phyloP scores from a whole-genome alignment of 148 eudicot genomes.

The Pharnaceum exiguum region DNA sequence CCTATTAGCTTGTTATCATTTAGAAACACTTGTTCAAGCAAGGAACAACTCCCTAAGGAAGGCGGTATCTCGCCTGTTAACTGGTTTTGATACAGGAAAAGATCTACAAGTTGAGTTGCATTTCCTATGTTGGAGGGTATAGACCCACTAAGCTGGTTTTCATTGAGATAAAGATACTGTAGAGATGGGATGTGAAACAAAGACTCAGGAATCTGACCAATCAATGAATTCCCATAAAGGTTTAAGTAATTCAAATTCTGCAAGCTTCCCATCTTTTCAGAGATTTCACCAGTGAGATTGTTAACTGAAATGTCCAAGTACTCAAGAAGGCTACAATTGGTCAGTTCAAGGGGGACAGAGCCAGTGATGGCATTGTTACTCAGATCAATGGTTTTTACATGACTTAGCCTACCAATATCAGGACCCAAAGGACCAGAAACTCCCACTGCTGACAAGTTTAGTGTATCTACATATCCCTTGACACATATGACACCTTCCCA shows the following conservation, averaged over 20 bases:
- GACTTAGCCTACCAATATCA: slow-evolving; percentile 40
- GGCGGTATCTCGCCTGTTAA: slow-evolving; percentile 55
- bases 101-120: slow-evolving; percentile 23
- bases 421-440: slow-evolving; percentile 62
- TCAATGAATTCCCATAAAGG: slow-evolving; percentile 41
- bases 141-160: slow-evolving; percentile 53
- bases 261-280: slow-evolving; percentile 16
- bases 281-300: slow-evolving; percentile 42
- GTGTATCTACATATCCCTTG: slow-evolving; percentile 24
- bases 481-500: slow-evolving; percentile 67
- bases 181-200: slow-evolving; percentile 36
- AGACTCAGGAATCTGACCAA: slow-evolving; percentile 48
- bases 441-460: slow-evolving; percentile 37
- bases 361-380: slow-evolving; percentile 37
- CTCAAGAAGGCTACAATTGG: slow-evolving; percentile 46
- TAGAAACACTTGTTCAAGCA: slow-evolving; percentile 33
- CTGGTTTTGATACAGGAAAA: slow-evolving; percentile 38
- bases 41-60: slow-evolving; percentile 53
- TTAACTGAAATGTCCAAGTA: slow-evolving; percentile 36
- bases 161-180: slow-evolving; percentile 26
- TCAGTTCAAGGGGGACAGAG: slow-evolving; percentile 41
- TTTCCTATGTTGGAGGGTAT: slow-evolving; percentile 59
- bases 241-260: slow-evolving; percentile 10
- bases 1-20: slow-evolving; percentile 45
- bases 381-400: slow-evolving; percentile 38